These are phyloP conservation scores for Chalaropsis ovoidea DNA, from an alignment of 2,329 filamentous ascomycete genomes.

Conservation along the genomic window DNA sequence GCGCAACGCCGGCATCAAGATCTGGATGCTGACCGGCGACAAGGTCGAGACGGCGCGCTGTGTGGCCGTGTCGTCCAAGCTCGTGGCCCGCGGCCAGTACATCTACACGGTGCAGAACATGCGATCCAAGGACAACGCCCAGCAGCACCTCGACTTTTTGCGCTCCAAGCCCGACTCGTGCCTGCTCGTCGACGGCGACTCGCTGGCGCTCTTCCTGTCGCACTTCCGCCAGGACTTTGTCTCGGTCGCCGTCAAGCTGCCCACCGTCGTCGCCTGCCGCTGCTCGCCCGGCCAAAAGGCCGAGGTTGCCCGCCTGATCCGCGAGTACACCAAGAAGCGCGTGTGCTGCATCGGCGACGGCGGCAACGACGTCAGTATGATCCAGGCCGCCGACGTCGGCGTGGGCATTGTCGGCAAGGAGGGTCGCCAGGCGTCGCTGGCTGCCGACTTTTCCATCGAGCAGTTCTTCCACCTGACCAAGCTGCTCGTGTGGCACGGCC, in stretches of 20 bases:
- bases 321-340: conserved; percentile 82
- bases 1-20: conserved; percentile 95
- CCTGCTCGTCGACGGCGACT: conserved; percentile 90
- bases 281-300: conserved; percentile 97
- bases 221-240: conserved; percentile 82
- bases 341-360: conserved; percentile 97
- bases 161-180: conserved; percentile 78
- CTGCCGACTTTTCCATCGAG: conserved; percentile 92
- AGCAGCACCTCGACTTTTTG: conserved; percentile 80
- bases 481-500: conserved; percentile 94
- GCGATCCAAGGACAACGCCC: conserved; percentile 70
- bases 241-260: conserved; percentile 72
- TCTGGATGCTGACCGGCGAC: conserved; percentile 99
- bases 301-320: conserved; percentile 82
- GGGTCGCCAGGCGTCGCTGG: conserved; percentile 84
- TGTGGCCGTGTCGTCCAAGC: conserved; percentile 87
- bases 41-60: conserved; percentile 97
- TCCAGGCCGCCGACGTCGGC: conserved; percentile 93
- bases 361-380: conserved; percentile 98
- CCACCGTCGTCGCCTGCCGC: conserved; percentile 88
- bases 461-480: conserved; percentile 94
- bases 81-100: conserved; percentile 86
- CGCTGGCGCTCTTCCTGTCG: conserved; percentile 68
- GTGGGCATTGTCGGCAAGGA: conserved; percentile 98
- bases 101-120: conserved; percentile 88